Conservation (phyloP, 257 asterid genomes). For the Oldenlandia corymbosa region DNA sequence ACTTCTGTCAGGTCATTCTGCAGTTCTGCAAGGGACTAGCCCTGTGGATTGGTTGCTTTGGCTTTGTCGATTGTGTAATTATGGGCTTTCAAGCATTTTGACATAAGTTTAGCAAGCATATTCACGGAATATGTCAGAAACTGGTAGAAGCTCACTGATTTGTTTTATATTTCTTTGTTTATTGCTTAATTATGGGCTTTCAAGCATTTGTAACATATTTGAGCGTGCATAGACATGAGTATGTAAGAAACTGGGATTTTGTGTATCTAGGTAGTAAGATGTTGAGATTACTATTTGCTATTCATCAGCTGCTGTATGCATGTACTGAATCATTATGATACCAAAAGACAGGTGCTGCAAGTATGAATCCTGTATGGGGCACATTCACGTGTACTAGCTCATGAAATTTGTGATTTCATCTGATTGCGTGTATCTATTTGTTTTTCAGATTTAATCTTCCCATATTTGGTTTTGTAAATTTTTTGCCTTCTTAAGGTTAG, state of each 20-base stretch:
- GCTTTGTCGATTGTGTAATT: not conserved
- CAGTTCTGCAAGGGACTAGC: not conserved
- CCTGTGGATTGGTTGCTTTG: not conserved
- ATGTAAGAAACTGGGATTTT: not conserved
- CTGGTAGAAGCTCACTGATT: too few relatives aligned
- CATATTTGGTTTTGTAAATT: not conserved
- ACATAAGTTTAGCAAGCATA: slow-evolving; percentile 1
- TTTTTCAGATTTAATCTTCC: not conserved
- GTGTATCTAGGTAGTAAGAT: not conserved
- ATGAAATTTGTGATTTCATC: not conserved
- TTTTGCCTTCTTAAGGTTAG: not conserved
- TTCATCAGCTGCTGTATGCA: not conserved
- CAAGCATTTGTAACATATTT: not conserved
- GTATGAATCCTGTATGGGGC: not conserved
- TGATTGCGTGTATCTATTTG: not conserved
- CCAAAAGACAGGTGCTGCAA: not conserved
- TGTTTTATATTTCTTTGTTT: not conserved
- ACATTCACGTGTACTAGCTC: not conserved
- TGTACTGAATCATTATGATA: not conserved
- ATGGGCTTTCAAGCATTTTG: not conserved
- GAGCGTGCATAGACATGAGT: slow-evolving; percentile 1
- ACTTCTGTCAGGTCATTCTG: not conserved
- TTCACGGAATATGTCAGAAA: not conserved
- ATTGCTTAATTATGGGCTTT: not conserved
- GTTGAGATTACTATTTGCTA: not conserved